Evolutionary conservation across 73 alveolate species (phyloP).

Genomic region (Paramecium caudatum): DNA sequence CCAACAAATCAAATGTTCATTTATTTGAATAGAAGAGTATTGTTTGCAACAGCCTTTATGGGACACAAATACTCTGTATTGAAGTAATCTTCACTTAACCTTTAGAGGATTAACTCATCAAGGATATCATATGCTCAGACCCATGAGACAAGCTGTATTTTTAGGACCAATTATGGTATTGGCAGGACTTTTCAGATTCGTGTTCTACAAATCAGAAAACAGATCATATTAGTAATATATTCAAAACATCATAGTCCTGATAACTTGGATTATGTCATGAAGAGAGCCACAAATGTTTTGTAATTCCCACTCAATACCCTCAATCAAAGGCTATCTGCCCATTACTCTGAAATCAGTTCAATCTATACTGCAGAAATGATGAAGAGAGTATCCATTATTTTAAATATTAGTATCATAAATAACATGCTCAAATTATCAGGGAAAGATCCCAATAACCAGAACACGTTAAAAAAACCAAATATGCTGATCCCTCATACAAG

Average conservation of each 20-base stretch:
- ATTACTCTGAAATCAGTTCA: slow-evolving; percentile 73
- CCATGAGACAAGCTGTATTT: slow-evolving; percentile 68
- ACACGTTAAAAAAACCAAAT: slow-evolving; percentile 55
- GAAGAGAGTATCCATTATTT: slow-evolving; percentile 69
- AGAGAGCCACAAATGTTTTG: slow-evolving; percentile 62
- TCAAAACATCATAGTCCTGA: slow-evolving; percentile 66
- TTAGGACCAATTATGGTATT: slow-evolving; percentile 67
- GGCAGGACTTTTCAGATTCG: slow-evolving; percentile 71
- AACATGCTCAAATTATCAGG: slow-evolving; percentile 31
- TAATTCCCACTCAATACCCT: slow-evolving; percentile 74
- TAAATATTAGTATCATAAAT: slow-evolving; percentile 52
- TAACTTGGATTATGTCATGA: slow-evolving; percentile 73
- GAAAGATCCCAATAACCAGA: slow-evolving; percentile 6
- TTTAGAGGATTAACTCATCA: slow-evolving; percentile 66
- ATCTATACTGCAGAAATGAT: slow-evolving; percentile 75
- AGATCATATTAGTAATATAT: slow-evolving; percentile 60
- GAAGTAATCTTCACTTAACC: not conserved
- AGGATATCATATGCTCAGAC: slow-evolving; percentile 77
- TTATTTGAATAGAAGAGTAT: slow-evolving; percentile 68
- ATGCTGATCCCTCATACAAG: slow-evolving; percentile 61
- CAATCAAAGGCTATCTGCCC: slow-evolving; percentile 75
- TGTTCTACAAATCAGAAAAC: slow-evolving; percentile 66
- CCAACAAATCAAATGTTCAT: slow-evolving; percentile 71
- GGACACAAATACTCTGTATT: slow-evolving; percentile 76
- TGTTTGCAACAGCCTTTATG: slow-evolving; percentile 63